phyloP scores from a whole-genome alignment of 2,329 filamentous ascomycete genomes.

The Ceratocystis huliohia region DNA sequence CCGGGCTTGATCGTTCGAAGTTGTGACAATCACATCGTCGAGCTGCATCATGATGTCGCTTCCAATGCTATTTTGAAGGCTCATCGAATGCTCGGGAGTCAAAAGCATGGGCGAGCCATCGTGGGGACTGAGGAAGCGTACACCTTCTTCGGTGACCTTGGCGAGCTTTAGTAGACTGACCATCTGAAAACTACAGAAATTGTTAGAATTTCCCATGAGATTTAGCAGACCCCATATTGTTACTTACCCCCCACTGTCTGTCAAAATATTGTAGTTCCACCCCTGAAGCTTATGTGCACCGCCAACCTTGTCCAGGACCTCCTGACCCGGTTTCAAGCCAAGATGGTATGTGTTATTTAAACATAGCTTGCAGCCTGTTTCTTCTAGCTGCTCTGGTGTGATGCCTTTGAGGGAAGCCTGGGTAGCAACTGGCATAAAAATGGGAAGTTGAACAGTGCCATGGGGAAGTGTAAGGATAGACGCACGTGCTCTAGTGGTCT shows the following conservation, averaged over 20 bases:
- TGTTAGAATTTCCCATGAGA: conserved; percentile 4
- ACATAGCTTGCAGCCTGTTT: conserved; percentile 78
- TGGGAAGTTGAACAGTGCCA: conserved; percentile 75
- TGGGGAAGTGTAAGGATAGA: conserved; percentile 80
- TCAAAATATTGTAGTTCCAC: conserved; percentile 92
- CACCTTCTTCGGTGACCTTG: conserved; percentile 87
- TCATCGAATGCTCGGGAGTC: conserved; percentile 93
- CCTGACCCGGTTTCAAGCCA: conserved; percentile 86
- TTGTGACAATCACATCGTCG: conserved; percentile 94
- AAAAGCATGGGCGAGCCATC: conserved; percentile 93
- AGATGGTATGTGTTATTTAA: conserved; percentile 98
- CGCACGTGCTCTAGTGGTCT: conserved; percentile 92
- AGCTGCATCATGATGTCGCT: conserved; percentile 99
- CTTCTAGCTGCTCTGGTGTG: conserved; percentile 81
- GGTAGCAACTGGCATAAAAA: conserved; percentile 98
- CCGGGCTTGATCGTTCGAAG: conserved; percentile 72
- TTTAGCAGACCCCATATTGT: background rate
- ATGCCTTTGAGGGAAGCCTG: conserved; percentile 92
- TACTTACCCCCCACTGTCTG: conserved; percentile 56
- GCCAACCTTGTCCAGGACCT: conserved; percentile 72
- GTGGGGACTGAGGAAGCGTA: conserved; percentile 90
- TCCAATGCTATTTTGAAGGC: conserved; percentile 89
- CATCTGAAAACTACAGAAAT: conserved; percentile 81
- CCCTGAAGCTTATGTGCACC: conserved; percentile 90
- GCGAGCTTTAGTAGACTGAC: conserved; percentile 89